Conservation (phyloP, 2,329 filamentous ascomycete species). For the Trichoderma pleuroti region DNA sequence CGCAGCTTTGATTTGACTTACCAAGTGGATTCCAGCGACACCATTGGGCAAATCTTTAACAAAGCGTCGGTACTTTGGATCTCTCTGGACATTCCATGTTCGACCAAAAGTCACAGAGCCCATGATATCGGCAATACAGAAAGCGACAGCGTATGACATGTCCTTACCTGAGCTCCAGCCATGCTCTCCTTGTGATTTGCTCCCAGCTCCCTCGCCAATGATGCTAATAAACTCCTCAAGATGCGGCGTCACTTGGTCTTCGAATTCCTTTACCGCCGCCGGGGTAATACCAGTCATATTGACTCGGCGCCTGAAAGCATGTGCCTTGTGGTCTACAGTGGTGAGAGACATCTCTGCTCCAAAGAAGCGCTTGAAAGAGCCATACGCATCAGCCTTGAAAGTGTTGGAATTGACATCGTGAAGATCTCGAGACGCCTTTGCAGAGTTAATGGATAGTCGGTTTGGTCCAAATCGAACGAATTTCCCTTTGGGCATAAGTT, state of each 20-base stretch:
- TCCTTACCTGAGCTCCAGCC: slow-evolving; percentile 19
- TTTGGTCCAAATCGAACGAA: slow-evolving; percentile 19
- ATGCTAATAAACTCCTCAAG: slow-evolving; percentile 17
- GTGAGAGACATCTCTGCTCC: slow-evolving; percentile 22
- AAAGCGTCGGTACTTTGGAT: slow-evolving; percentile 13
- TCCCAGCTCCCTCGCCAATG: slow-evolving; percentile 8
- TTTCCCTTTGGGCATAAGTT: not conserved
- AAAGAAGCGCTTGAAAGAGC: slow-evolving; percentile 19
- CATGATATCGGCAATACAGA: slow-evolving; percentile 22
- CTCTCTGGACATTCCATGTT: slow-evolving; percentile 20
- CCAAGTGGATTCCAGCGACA: slow-evolving; percentile 19
- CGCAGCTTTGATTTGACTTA: not conserved
- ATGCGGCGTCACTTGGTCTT: slow-evolving; percentile 14
- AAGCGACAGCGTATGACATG: slow-evolving; percentile 18
- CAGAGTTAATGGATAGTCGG: slow-evolving; percentile 19
- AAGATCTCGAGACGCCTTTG: slow-evolving; percentile 11
- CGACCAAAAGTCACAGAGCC: slow-evolving; percentile 21
- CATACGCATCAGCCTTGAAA: slow-evolving; percentile 13
- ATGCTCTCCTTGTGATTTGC: slow-evolving; percentile 4
- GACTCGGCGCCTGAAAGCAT: slow-evolving; percentile 19
- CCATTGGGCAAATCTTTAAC: slow-evolving; percentile 20
- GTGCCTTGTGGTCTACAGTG: slow-evolving; percentile 18
- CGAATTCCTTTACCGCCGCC: slow-evolving; percentile 19
- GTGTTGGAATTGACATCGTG: slow-evolving; percentile 18
- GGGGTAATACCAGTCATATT: slow-evolving; percentile 19